Evolutionary conservation across 73 alveolate species (phyloP).

Genomic region (Effrenium voratum): DNA sequence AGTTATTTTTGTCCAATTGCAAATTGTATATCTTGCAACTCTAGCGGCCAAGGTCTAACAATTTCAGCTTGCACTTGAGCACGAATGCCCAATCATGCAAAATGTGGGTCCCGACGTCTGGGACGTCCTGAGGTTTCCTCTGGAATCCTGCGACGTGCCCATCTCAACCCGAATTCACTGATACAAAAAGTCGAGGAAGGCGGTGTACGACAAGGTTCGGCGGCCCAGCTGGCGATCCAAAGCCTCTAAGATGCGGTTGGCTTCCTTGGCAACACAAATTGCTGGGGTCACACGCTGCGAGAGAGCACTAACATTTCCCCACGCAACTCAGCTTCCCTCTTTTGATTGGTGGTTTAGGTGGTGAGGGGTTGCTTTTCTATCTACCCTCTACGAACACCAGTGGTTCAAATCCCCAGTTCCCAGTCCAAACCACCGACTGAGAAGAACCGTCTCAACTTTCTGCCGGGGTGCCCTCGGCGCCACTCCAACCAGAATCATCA

Average conservation of each 20-base stretch:
- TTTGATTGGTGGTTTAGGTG: not conserved
- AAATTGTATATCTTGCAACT: too few relatives aligned
- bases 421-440: too few relatives aligned
- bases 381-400: not conserved
- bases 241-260: slow-evolving; percentile 2
- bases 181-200: slow-evolving; percentile 11
- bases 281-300: not conserved
- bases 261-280: not conserved
- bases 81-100: too few relatives aligned
- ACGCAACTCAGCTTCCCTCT: not conserved
- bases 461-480: not conserved
- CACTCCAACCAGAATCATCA: slow-evolving; percentile 8
- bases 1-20: too few relatives aligned
- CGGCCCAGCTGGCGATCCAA: slow-evolving; percentile 17
- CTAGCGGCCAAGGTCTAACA: too few relatives aligned
- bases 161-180: too few relatives aligned
- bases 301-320: not conserved
- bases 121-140: not conserved
- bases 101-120: not conserved
- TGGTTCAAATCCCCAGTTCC: too few relatives aligned
- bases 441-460: not conserved
- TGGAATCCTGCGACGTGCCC: too few relatives aligned
- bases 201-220: not conserved
- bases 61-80: too few relatives aligned
- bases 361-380: not conserved